Conservation (phyloP, 805 yeast species). For the Cyberlindnera samutprakarnensis region DNA sequence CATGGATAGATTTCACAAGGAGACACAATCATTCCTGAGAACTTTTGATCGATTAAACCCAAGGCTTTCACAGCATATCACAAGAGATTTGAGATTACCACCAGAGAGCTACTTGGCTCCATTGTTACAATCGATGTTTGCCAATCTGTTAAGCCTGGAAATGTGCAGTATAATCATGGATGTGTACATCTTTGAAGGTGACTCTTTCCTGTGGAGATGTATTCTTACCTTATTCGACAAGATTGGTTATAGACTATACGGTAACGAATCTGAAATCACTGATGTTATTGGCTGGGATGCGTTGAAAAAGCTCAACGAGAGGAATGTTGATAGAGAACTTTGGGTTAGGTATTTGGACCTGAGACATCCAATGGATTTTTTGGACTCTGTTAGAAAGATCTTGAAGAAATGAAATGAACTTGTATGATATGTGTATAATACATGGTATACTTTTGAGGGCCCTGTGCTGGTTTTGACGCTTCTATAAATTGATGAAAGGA, state of each 20-base stretch:
- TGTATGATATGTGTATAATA: no score
- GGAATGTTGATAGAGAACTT: constrained; percentile 3
- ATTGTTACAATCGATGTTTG: constrained; percentile 37
- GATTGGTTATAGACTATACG: constrained; percentile 45
- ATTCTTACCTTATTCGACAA: constrained; percentile 44
- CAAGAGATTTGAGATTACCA: constrained; percentile 28
- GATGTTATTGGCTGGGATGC: constrained; percentile 30
- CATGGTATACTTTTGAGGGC: no score
- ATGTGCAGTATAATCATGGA: constrained; percentile 45
- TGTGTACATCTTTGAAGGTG: constrained; percentile 55
- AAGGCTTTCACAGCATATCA: constrained; percentile 43
- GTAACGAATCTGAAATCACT: constrained; percentile 39
- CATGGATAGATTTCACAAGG: constrained; percentile 23
- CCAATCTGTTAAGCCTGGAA: constrained; percentile 39
- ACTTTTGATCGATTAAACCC: constrained; percentile 38
- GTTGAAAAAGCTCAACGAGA: constrained; percentile 19
- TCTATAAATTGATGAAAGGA: no score
- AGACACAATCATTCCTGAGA: constrained; percentile 38
- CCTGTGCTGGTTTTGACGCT: no score
- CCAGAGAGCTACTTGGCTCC: constrained; percentile 37
- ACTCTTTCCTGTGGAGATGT: constrained; percentile 43
- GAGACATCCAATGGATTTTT: constrained; percentile 44
- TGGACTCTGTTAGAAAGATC: constrained; percentile 32
- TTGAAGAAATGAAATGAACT: constrained; percentile 28
- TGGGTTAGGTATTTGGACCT: constrained; percentile 34